phyloP scores from a whole-genome alignment of 225 moss, liverwort and hornwort species.

The Polytrichum formosum region DNA sequence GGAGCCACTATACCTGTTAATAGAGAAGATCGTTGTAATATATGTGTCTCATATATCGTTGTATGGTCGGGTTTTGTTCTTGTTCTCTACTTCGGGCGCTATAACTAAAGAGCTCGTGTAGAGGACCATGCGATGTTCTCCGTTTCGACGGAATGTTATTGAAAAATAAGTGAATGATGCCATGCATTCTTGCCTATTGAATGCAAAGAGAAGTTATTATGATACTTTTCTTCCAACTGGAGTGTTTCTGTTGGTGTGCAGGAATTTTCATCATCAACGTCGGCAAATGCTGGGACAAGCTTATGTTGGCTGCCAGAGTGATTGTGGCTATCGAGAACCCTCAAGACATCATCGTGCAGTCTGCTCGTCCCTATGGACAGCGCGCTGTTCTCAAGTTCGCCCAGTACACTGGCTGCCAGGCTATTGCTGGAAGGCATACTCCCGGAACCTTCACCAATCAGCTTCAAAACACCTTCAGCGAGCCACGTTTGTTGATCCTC shows the following conservation, averaged over 20 bases:
- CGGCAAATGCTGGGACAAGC: constrained; percentile 52
- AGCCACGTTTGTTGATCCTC: constrained; percentile 64
- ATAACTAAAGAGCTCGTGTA: no score
- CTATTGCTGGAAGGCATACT: constrained; percentile 72
- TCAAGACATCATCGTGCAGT: constrained; percentile 79
- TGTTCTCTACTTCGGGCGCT: no score
- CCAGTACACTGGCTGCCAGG: constrained; percentile 74
- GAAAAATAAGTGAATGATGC: no score
- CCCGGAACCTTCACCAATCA: constrained; percentile 83
- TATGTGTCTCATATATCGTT: no score
- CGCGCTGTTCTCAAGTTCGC: constrained; percentile 72
- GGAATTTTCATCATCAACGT: constrained; percentile 50
- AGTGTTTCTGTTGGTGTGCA: constrained; percentile 39
- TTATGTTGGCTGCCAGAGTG: constrained; percentile 48
- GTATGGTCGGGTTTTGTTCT: no score
- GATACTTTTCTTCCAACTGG: neutral
- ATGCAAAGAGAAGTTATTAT: neutral
- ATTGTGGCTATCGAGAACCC: constrained; percentile 67
- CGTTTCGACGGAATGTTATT: no score
- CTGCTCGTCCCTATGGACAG: constrained; percentile 64
- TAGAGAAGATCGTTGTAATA: no score
- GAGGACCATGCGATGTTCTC: no score
- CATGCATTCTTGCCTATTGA: no score
- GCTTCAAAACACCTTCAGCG: constrained; percentile 71
- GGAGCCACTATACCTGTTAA: no score